These are phyloP conservation scores for Ceratobasidium sp. DNA, from an alignment of 1,284 basidiomycete genomes.

Conservation along the genomic window DNA sequence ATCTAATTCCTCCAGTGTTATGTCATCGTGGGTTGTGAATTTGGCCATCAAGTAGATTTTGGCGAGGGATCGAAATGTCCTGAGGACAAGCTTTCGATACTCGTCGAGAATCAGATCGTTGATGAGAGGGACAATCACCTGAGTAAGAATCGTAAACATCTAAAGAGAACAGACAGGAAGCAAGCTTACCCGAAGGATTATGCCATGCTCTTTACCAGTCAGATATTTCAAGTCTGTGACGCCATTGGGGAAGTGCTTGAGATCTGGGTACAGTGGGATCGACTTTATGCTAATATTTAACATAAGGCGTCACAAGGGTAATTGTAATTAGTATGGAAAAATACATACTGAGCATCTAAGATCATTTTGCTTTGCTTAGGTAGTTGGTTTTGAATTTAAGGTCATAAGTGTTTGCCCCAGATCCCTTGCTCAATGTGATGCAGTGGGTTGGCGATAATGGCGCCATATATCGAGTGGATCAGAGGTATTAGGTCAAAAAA, in stretches of 20 bases:
- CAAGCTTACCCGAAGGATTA: background rate
- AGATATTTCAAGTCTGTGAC: background rate
- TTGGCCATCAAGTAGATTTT: background rate
- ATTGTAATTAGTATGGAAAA: too few relatives aligned
- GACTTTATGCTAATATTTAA: background rate
- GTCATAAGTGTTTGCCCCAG: constrained; percentile 5
- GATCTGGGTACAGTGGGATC: background rate
- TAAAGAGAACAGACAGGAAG: background rate
- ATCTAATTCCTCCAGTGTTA: background rate
- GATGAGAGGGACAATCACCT: background rate
- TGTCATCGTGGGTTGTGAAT: background rate
- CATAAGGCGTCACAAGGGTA: too few relatives aligned
- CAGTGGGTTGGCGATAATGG: background rate
- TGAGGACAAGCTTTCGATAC: background rate
- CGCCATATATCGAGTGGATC: background rate
- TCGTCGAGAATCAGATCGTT: background rate
- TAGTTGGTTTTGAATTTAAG: background rate
- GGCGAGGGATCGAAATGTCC: background rate
- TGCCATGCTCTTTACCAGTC: background rate
- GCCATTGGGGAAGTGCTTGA: background rate
- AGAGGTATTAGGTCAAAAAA: background rate
- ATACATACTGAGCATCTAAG: background rate
- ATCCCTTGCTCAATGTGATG: constrained; percentile 9
- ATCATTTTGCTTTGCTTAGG: background rate
- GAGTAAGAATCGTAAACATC: background rate